These are phyloP conservation scores for Hemileccinum impolitum DNA, from an alignment of 768 basidiomycete species.

Conservation along the genomic window DNA sequence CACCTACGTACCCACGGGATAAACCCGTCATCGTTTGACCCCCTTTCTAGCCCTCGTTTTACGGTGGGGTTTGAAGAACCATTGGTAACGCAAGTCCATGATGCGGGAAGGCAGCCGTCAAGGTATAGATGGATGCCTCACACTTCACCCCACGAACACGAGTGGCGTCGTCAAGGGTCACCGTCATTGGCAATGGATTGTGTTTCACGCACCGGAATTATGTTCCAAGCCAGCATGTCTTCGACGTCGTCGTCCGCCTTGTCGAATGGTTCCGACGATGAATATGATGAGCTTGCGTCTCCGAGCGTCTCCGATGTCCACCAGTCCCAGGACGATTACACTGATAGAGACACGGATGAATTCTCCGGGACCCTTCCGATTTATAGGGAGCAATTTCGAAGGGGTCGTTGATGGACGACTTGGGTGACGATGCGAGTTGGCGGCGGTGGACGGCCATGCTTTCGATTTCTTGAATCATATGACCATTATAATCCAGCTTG, in stretches of 20 bases:
- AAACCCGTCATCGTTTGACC: constrained; percentile 21
- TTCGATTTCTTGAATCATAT: constrained; percentile 15
- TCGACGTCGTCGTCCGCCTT: constrained; percentile 32
- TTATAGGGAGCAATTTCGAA: neutral
- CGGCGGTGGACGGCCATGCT: no score
- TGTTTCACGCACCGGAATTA: constrained; percentile 27
- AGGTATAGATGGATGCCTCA: constrained; percentile 42
- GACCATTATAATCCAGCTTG: constrained; percentile 12
- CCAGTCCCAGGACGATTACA: constrained; percentile 29
- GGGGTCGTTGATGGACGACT: neutral
- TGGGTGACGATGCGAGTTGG: no score
- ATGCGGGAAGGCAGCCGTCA: constrained; percentile 33
- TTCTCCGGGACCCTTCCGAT: constrained; percentile 14
- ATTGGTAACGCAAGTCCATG: constrained; percentile 42
- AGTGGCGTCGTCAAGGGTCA: constrained; percentile 22
- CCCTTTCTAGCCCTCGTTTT: constrained; percentile 26
- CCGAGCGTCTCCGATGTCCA: constrained; percentile 28
- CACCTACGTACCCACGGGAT: constrained; percentile 77
- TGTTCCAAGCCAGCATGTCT: constrained; percentile 36
- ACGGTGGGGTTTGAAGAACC: constrained; percentile 45
- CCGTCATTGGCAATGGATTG: constrained; percentile 13
- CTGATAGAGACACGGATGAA: constrained; percentile 8
- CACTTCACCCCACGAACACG: constrained; percentile 28
- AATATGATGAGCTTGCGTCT: constrained; percentile 35
- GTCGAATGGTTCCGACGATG: constrained; percentile 31